A percentile compares a stretch with the other conserved stretches of the same genome.
phyloP scores from a whole-genome alignment of 805 yeast genomes.

The Wickerhamiella dianesei region DNA sequence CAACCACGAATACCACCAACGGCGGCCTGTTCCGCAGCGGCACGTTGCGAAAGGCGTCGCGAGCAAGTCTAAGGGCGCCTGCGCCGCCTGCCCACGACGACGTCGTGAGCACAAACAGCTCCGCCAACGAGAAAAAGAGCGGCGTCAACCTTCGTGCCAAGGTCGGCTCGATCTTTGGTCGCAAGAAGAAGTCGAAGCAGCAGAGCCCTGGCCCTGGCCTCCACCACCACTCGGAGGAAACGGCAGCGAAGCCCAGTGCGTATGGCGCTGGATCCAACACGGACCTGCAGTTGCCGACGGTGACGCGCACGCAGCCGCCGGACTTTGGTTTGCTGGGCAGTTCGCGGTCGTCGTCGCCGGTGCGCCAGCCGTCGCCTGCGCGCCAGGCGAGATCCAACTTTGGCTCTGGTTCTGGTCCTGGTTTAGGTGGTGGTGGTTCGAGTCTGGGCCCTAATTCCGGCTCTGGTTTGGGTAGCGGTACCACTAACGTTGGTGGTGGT shows the following conservation, averaged over 20 bases:
- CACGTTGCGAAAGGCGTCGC: constrained; percentile 10
- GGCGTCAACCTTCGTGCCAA: constrained; percentile 21
- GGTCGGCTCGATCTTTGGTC: constrained; percentile 27
- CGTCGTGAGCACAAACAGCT: not conserved
- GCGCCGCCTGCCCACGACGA: constrained; percentile 5
- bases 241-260: constrained; percentile 5
- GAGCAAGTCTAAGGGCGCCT: constrained; percentile 8
- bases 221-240: constrained; percentile 7
- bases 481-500: no score
- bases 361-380: constrained; percentile 4
- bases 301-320: constrained; percentile 13
- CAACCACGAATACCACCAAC: not conserved
- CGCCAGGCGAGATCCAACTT: not conserved
- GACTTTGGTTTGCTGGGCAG: constrained; percentile 11
- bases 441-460: no score
- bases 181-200: constrained; percentile 16
- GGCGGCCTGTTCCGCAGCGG: not conserved
- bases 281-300: not conserved
- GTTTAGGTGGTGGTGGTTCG: no score
- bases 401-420: no score
- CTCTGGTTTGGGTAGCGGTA: no score
- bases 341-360: constrained; percentile 15
- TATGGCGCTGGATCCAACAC: not conserved
- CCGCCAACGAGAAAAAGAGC: constrained; percentile 1
- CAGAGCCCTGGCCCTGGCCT: not conserved